A percentile compares a stretch with the other conserved stretches of the same genome.
Evolutionary conservation across 139 green algal species (phyloP).

Genomic region (Coccomyxa sp.): DNA sequence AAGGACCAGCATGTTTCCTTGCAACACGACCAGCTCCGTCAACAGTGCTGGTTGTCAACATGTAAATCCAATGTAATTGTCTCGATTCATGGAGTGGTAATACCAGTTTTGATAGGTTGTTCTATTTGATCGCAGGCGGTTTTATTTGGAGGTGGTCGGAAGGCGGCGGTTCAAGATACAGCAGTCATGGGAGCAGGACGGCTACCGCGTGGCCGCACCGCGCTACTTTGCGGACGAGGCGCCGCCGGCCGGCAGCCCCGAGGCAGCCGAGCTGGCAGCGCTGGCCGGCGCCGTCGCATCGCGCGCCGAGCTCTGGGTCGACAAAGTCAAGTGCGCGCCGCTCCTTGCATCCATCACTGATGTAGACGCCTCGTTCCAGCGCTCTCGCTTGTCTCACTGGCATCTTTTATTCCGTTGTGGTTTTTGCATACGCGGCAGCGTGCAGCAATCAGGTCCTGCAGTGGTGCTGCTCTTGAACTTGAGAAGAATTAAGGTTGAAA

Average conservation of each 20-base stretch:
- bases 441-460: too few species aligned
- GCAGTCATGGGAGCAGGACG: conserved; percentile 56
- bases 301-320: conserved; percentile 26
- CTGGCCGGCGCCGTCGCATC: conserved; percentile 15
- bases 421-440: too few species aligned
- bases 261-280: conserved; percentile 9
- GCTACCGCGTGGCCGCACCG: conserved; percentile 59
- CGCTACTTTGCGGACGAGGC: conserved; percentile 27
- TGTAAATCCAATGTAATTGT: too few species aligned
- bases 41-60: neutral
- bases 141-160: conserved; percentile 66
- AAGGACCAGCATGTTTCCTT: neutral
- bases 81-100: too few species aligned
- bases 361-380: neutral
- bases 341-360: neutral
- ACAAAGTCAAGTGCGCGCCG: conserved; percentile 20
- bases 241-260: conserved; percentile 3
- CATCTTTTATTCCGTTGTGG: too few species aligned
- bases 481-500: too few species aligned
- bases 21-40: neutral
- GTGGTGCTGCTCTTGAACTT: too few species aligned
- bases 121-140: conserved; percentile 35
- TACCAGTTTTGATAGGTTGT: neutral
- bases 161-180: conserved; percentile 46
- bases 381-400: neutral